phyloP scores from a whole-genome alignment of 1,284 basidiomycete genomes.

The Kwoniella shivajii region DNA sequence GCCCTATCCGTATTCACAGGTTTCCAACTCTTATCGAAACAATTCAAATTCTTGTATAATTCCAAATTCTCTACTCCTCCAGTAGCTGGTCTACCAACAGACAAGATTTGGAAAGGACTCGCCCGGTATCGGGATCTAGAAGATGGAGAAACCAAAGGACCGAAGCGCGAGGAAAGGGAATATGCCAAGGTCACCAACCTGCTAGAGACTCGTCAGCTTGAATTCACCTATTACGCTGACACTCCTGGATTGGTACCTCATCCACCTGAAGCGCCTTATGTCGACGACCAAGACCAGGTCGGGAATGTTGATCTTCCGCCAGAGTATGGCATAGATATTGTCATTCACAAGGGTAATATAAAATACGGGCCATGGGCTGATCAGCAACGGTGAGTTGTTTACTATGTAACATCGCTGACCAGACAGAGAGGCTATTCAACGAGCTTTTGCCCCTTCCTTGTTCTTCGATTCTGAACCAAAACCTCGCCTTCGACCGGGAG shows the following conservation, averaged over 20 bases:
- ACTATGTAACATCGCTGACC: neutral
- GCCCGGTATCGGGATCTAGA: conserved; percentile 53
- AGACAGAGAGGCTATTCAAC: conserved; percentile 70
- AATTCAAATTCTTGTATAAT: conserved; percentile 43
- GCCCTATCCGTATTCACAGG: conserved; percentile 38
- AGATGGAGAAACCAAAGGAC: conserved; percentile 14
- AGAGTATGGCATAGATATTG: conserved; percentile 88
- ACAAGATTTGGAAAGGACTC: conserved; percentile 55
- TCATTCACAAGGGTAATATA: conserved; percentile 69
- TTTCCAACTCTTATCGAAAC: conserved; percentile 43
- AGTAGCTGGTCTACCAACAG: conserved; percentile 39
- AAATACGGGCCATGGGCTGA: conserved; percentile 95
- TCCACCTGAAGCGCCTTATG: conserved; percentile 54
- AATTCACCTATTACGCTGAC: conserved; percentile 82
- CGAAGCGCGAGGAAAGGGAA: conserved; percentile 58
- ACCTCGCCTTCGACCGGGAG: conserved; percentile 67
- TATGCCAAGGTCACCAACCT: conserved; percentile 85
- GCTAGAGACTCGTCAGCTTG: conserved; percentile 71
- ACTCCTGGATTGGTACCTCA: conserved; percentile 54
- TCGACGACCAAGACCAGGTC: conserved; percentile 62
- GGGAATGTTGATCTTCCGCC: conserved; percentile 86
- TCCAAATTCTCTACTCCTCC: conserved; percentile 43
- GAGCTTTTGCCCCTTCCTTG: conserved; percentile 75
- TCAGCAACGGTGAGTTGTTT: conserved; percentile 67
- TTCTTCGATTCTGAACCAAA: conserved; percentile 68